Evolutionary conservation across 2,329 filamentous ascomycete species (phyloP).

Genomic region (Aspergillus japonicus): DNA sequence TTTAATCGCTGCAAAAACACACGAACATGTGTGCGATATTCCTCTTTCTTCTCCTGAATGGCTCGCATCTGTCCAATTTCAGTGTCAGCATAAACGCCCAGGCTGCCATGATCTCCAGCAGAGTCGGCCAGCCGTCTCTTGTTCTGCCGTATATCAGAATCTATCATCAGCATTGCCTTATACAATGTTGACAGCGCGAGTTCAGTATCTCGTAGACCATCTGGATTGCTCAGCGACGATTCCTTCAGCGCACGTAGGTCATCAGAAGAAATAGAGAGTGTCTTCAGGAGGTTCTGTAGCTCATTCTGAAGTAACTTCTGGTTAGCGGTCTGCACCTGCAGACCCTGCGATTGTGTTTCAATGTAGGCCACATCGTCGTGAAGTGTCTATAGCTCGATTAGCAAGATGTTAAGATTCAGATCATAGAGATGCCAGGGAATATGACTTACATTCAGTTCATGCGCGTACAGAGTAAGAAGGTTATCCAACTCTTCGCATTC

Average conservation of each 20-base stretch:
- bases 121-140: constrained; percentile 51
- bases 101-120: constrained; percentile 35
- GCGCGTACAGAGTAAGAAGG: constrained; percentile 86
- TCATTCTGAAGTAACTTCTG: constrained; percentile 92
- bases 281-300: constrained; percentile 82
- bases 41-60: constrained; percentile 89
- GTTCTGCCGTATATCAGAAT: constrained; percentile 69
- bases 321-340: constrained; percentile 96
- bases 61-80: constrained; percentile 83
- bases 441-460: constrained; percentile 77
- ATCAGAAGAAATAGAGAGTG: constrained; percentile 77
- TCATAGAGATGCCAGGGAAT: neutral
- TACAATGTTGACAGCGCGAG: constrained; percentile 75
- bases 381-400: constrained; percentile 63
- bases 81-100: constrained; percentile 67
- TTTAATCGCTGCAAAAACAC: constrained; percentile 76
- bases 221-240: constrained; percentile 68
- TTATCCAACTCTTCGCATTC: constrained; percentile 98
- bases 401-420: constrained; percentile 11
- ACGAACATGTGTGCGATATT: constrained; percentile 74
- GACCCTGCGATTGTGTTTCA: constrained; percentile 91
- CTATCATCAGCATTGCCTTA: constrained; percentile 90
- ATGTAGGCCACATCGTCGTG: constrained; percentile 97
- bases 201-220: constrained; percentile 76
- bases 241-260: constrained; percentile 72